Conservation (phyloP, 192 early-diverging fungal genomes). For the Podila verticillata region DNA sequence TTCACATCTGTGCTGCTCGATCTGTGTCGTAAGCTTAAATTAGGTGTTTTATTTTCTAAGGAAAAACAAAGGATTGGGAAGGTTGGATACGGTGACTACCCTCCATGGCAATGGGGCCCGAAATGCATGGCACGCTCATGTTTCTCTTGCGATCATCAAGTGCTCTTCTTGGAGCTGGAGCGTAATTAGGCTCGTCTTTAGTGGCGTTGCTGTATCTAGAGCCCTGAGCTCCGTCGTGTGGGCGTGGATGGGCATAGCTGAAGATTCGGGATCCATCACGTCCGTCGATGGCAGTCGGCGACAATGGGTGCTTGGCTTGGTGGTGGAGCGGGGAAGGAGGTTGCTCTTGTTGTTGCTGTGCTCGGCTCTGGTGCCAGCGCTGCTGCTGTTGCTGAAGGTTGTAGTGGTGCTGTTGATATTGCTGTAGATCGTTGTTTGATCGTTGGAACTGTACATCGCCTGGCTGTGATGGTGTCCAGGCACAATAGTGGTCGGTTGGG, state of each 20-base stretch:
- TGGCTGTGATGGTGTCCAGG: too few species aligned
- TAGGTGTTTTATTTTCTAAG: too few species aligned
- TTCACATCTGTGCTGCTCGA: too few species aligned
- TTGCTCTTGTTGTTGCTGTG: neutral
- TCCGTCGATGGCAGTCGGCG: neutral
- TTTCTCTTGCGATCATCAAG: too few species aligned
- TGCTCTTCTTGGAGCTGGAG: too few species aligned
- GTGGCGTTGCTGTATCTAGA: neutral
- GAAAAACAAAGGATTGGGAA: too few species aligned
- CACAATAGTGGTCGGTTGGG: neutral
- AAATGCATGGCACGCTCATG: too few species aligned
- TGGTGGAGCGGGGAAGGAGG: neutral
- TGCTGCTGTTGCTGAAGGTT: neutral
- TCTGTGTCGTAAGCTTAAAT: too few species aligned
- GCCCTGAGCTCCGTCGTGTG: neutral
- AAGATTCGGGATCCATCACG: neutral
- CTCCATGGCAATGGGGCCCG: too few species aligned
- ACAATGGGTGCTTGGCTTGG: neutral
- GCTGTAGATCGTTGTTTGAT: neutral
- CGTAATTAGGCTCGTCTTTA: too few species aligned
- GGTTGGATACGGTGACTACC: too few species aligned
- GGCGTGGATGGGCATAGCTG: neutral
- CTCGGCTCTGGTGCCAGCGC: neutral
- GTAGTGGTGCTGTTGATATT: neutral
- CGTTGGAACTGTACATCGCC: neutral